These are phyloP conservation scores for Ceratobasidium sp. DNA, from an alignment of 1,284 basidiomycete genomes.

Conservation along the genomic window DNA sequence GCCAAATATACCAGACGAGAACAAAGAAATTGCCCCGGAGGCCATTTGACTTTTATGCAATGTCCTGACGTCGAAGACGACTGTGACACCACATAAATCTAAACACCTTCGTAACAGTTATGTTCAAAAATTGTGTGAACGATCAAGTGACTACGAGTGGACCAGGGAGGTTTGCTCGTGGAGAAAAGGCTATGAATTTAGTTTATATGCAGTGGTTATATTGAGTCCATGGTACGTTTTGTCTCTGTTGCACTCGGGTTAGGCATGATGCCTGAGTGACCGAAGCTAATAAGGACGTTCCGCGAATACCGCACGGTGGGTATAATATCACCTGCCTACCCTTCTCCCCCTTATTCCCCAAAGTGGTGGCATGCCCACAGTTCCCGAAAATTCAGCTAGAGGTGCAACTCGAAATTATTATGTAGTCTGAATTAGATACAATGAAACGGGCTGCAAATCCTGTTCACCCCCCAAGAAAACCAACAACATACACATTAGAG, in stretches of 20 bases:
- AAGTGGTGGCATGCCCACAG: constrained; percentile 10
- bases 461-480: too few relatives aligned
- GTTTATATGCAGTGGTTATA: constrained; percentile 86
- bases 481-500: too few relatives aligned
- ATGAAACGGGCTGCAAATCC: too few relatives aligned
- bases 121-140: too few relatives aligned
- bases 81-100: too few relatives aligned
- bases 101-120: too few relatives aligned
- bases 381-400: neutral
- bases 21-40: too few relatives aligned
- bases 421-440: too few relatives aligned
- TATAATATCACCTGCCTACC: constrained; percentile 85
- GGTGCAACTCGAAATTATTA: neutral
- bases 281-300: neutral
- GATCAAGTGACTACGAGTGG: neutral
- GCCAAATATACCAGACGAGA: too few relatives aligned
- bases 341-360: constrained; percentile 60
- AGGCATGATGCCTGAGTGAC: too few relatives aligned
- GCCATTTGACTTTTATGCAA: too few relatives aligned
- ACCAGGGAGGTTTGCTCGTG: constrained; percentile 49
- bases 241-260: neutral
- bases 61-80: too few relatives aligned
- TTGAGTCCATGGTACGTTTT: constrained; percentile 82
- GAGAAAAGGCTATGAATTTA: constrained; percentile 68
- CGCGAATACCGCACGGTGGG: constrained; percentile 71